A percentile compares a stretch with the other conserved stretches of the same genome.
phyloP scores from a whole-genome alignment of 1,139 yeast species.

The Yamadazyma buinensis region DNA sequence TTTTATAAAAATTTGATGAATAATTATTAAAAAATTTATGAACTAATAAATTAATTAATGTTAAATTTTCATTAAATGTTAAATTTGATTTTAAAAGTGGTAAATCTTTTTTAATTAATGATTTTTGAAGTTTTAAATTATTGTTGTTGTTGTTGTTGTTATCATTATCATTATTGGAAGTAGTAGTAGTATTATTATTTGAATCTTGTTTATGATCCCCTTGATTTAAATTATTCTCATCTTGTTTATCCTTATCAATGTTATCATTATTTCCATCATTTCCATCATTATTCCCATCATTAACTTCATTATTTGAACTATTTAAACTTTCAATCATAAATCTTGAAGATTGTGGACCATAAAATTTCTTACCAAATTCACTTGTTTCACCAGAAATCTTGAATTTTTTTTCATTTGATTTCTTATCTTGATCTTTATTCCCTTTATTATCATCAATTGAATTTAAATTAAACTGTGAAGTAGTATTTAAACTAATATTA shows the following conservation, averaged over 20 bases:
- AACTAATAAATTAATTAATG: conserved; percentile 25
- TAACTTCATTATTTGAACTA: conserved; percentile 13
- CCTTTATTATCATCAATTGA: not conserved
- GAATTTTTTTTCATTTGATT: conserved; percentile 4
- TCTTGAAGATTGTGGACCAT: conserved; percentile 48
- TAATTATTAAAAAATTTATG: conserved; percentile 28
- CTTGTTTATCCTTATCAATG: conserved; percentile 14
- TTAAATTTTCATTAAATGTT: conserved; percentile 23
- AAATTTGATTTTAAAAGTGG: conserved; percentile 24
- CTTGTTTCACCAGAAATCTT: conserved; percentile 21
- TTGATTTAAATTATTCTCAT: no score
- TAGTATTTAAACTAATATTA: conserved; percentile 10
- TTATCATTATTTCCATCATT: conserved; percentile 11
- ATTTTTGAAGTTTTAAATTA: conserved; percentile 10
- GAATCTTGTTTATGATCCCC: no score
- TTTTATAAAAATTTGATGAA: conserved; percentile 25
- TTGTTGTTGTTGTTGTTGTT: conserved; percentile 14
- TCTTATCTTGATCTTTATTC: no score
- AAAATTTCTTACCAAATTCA: conserved; percentile 38
- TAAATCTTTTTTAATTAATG: conserved; percentile 25
- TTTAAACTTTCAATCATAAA: conserved; percentile 40
- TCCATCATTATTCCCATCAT: conserved; percentile 11
- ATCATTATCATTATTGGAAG: no score
- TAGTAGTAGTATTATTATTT: conserved; percentile 10
- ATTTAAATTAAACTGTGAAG: not conserved